phyloP scores from a whole-genome alignment of 768 basidiomycete genomes.

The Pleurotus eryngii region DNA sequence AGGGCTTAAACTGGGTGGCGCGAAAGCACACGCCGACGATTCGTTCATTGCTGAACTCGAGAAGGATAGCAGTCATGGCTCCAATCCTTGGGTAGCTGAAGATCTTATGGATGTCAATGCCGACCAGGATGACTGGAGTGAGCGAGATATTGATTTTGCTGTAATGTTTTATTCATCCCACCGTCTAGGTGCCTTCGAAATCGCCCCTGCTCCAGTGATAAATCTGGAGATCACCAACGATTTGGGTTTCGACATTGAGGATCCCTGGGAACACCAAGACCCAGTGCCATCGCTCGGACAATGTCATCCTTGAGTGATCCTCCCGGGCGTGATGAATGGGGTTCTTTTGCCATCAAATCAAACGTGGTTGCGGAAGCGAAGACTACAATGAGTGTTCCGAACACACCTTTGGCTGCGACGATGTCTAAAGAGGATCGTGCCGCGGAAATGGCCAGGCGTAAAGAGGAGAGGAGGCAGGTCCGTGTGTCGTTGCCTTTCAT shows the following conservation, averaged over 20 bases:
- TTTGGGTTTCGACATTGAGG: neutral
- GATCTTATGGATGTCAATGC: constrained; percentile 94
- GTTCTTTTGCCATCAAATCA: constrained; percentile 9
- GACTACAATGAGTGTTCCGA: constrained; percentile 12
- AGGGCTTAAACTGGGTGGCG: constrained; percentile 68
- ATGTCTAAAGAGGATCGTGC: constrained; percentile 91
- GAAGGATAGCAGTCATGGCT: constrained; percentile 47
- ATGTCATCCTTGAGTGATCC: constrained; percentile 1
- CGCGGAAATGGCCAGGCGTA: constrained; percentile 85
- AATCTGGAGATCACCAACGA: constrained; percentile 7
- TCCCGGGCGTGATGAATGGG: constrained; percentile 23
- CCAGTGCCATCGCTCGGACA: neutral
- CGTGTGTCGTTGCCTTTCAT: constrained; percentile 15
- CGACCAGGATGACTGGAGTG: constrained; percentile 94
- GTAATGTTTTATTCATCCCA: too few relatives aligned
- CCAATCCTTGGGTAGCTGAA: constrained; percentile 65
- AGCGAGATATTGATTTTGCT: constrained; percentile 28
- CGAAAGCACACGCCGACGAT: constrained; percentile 37
- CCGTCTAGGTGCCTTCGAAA: constrained; percentile 70
- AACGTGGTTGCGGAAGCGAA: constrained; percentile 10
- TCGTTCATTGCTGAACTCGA: constrained; percentile 51
- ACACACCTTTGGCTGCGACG: constrained; percentile 25
- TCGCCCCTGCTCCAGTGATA: constrained; percentile 32
- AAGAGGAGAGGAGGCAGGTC: constrained; percentile 91
- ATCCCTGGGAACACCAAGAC: constrained; percentile 16